These are phyloP conservation scores for Neurospora tetraspora DNA, from an alignment of 495 filamentous ascomycete species.

Conservation along the genomic window DNA sequence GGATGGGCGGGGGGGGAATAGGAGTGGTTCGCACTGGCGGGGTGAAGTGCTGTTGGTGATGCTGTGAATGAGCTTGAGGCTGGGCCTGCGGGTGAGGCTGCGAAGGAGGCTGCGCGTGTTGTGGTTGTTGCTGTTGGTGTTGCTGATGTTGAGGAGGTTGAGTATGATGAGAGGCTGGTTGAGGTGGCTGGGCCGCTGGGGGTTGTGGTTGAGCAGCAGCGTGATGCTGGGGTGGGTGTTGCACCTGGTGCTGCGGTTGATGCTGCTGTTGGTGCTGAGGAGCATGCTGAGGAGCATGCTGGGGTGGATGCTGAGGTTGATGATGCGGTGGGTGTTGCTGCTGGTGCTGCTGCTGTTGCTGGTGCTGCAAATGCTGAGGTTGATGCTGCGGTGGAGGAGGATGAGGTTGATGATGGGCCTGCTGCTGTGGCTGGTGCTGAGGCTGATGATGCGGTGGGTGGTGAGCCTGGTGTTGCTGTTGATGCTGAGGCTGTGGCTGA, in stretches of 20 bases:
- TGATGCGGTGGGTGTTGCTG: not conserved
- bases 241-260: slow-evolving; percentile 1
- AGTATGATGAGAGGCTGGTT: not conserved
- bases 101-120: not conserved
- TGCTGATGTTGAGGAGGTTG: not conserved
- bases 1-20: slow-evolving; percentile 21
- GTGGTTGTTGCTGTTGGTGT: slow-evolving; percentile 1
- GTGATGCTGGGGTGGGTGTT: not conserved
- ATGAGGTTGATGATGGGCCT: slow-evolving; percentile 3
- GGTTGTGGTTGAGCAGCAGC: not conserved
- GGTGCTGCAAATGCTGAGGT: not conserved
- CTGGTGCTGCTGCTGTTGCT: not conserved
- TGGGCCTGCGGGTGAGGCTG: not conserved
- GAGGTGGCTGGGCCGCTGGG: not conserved
- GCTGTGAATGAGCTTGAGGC: not conserved
- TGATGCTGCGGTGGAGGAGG: slow-evolving; percentile 1
- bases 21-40: slow-evolving; percentile 14
- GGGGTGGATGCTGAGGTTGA: not conserved
- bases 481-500: slow-evolving; percentile 1
- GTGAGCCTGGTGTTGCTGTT: slow-evolving; percentile 1
- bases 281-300: not conserved
- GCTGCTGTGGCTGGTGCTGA: not conserved
- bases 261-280: not conserved
- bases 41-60: slow-evolving; percentile 5
- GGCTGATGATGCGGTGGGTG: not conserved